Conservation (phyloP, 2,329 filamentous ascomycete genomes). For the Xylogone sp. region DNA sequence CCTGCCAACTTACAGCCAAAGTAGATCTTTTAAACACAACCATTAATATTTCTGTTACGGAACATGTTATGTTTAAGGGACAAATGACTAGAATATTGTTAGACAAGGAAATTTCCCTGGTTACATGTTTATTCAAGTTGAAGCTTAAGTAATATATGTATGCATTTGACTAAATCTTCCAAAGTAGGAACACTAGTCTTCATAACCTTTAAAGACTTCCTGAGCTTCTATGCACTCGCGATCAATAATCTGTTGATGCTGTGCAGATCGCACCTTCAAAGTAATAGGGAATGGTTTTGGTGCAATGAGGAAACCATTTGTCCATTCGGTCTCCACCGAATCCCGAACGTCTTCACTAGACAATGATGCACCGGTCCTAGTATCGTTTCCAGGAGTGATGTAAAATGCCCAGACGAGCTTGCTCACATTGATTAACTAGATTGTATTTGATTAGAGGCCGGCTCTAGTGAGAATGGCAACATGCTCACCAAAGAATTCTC, state of each 20-base stretch:
- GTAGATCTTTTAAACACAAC: too few species aligned
- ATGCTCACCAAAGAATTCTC: slow-evolving; percentile 36
- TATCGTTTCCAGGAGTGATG: not conserved
- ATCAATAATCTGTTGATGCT: not conserved
- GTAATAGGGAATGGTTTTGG: not conserved
- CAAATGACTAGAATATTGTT: too few species aligned
- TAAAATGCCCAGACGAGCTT: not conserved
- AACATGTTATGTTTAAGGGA: too few species aligned
- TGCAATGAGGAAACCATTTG: not conserved
- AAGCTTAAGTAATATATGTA: too few species aligned
- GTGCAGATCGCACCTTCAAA: not conserved
- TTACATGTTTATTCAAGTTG: too few species aligned
- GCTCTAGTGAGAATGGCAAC: not conserved
- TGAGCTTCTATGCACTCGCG: not conserved
- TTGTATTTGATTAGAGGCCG: not conserved
- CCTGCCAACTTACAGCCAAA: too few species aligned
- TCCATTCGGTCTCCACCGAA: not conserved
- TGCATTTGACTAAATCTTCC: too few species aligned
- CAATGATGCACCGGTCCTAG: too few species aligned
- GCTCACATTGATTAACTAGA: not conserved
- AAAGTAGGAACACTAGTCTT: too few species aligned
- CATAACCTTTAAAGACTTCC: not conserved
- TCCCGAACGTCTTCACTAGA: not conserved
- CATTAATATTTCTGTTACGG: too few species aligned
- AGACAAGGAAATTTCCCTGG: too few species aligned